phyloP scores from a whole-genome alignment of 257 asterid species.

The Buddleja alternifolia region DNA sequence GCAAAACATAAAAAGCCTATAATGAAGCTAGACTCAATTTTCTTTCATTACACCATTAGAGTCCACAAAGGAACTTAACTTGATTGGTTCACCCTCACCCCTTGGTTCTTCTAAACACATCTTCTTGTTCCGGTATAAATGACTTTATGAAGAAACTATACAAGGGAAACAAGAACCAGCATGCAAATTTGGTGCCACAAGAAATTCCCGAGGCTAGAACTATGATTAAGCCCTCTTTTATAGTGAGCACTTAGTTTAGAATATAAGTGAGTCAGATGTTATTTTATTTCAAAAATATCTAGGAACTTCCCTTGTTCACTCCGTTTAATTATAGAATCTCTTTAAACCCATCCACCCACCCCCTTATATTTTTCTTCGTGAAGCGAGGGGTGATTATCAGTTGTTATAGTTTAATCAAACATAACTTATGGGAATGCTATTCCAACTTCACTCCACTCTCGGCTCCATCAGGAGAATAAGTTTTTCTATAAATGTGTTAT shows the following conservation, averaged over 20 bases:
- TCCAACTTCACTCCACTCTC: neutral
- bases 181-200: conserved; percentile 9
- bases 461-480: neutral
- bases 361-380: too few species aligned
- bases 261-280: neutral
- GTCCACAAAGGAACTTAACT: neutral
- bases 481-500: neutral
- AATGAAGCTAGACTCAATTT: neutral
- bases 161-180: neutral
- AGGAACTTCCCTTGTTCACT: neutral
- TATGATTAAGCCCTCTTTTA: neutral
- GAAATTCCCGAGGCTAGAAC: neutral
- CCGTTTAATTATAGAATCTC: too few species aligned
- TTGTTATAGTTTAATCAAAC: neutral
- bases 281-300: neutral
- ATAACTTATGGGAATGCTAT: neutral
- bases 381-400: too few species aligned
- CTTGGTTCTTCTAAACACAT: neutral
- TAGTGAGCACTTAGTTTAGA: conserved; percentile 6
- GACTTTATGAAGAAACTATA: conserved; percentile 8
- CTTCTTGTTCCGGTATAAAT: neutral
- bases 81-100: neutral
- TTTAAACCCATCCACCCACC: too few species aligned
- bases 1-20: neutral
- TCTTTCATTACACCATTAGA: conserved; percentile 9